Base-by-base conservation (phyloP, 768 basidiomycete genomes). In the Amanita jacksonii region DNA sequence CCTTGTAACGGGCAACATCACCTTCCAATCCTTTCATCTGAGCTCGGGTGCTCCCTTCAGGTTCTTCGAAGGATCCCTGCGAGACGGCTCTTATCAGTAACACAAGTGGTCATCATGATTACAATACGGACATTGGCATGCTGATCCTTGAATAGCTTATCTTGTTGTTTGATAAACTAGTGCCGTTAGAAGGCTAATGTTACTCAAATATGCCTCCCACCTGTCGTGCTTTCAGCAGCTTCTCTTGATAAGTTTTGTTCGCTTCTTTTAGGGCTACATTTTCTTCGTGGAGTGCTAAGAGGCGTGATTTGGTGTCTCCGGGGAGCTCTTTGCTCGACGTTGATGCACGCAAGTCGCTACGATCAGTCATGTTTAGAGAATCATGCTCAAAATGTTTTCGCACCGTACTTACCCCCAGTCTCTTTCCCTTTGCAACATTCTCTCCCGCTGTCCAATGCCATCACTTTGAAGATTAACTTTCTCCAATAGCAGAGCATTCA, bases 111-210 rank as follows among this genome's bases (percentile, higher is more conserved):
- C n/a, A n/a, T n/a, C n/a, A n/a, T n/a, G n/a, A n/a, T 49, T 50
- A 81, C 81, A 31, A 73, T 53, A 16, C 65, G 68, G 23, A 64
- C 66, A 52, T 70, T 72, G 40, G 77, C 77, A 39, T 81, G 79
- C 54, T 83, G 81, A 55, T 89, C 85, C 52, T 84, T 85, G 64
- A 92, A 84, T 22, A 90, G 68, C 51, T 85, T 85, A 63, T 96
- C 91, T 60, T 94, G 92, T 24, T 80, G 73, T 58, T 89, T 90
- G 67, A 97, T 90, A 62, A 94, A 92, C 87, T 93, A 45, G 18
- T 16, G 15, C 18, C 30, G 18, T 45, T 15, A 6, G 16, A 30
- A 42, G 48, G 18, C 10, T 9, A 1, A 40, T 23, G 23, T 18
- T 12, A 24, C 18, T 32, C 22, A n/a, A 18, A 41, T 12, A 36